Evolutionary conservation across 2,329 filamentous ascomycete genomes (phyloP), one percentile per base, ranked within the genome.

Genomic region (Fusarium torreyae): DNA sequence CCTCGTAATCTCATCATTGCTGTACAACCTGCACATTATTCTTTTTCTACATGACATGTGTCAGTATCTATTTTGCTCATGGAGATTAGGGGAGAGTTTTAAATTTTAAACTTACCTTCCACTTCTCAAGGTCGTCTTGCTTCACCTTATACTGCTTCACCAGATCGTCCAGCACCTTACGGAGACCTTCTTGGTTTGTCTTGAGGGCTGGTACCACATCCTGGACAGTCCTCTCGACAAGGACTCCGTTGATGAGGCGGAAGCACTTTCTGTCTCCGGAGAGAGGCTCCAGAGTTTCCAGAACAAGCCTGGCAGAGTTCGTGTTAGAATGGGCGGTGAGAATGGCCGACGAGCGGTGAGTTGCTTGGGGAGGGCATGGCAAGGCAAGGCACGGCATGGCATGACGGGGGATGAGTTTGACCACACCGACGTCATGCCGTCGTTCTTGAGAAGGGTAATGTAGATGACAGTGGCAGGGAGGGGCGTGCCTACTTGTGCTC

Each of bases 101-200:
- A 38, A 26, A 38, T 49, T 20, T 62, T 13, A n/a, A 31, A 63
- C 66, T 63, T 50, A 97, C 95, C 93, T 99, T 99, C 96, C 96
- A 99, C 81, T 91, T 94, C 79, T 99, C 95, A 85, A 99, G 88
- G 78, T 99, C 96, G 42, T 94, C 90, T 80, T 99, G 94, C 82
- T 97, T 97, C 33, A 86, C 83, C 85, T 97, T 97, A 86, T 98
- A 98, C 82, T 97, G 94, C 87, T 97, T 98, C 72, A 98, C 88
- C 69, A 99, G 83, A 79, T 98, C 95, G 69, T 98, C 94, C 57
- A 98, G 85, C 31, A 98, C 94, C 82, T 97, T 97, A 82, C 92
- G 96, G 77, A 99, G 79, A 3, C 96, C 95, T 68, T 98, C 95
- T 26, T 94, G 92, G 79, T 99, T 98, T 20, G 94, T 98, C 83